These are phyloP conservation scores for Oryza glaberrima DNA, from an alignment of 176 grass and related monocot genomes.

Conservation along the genomic window DNA sequence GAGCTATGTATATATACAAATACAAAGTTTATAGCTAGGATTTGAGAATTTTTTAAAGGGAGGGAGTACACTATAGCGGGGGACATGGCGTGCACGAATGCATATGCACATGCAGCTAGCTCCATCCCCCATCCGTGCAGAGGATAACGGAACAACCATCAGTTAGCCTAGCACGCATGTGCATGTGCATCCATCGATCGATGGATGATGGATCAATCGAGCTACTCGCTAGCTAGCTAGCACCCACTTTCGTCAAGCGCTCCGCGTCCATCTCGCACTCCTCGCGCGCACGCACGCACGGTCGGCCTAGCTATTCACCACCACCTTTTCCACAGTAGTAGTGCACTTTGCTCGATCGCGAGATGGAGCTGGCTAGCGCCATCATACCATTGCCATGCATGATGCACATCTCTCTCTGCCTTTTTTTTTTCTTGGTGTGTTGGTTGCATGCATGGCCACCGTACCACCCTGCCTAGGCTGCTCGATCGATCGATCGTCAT, in stretches of 20 bases:
- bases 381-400: conserved; percentile 12
- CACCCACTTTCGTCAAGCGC: conserved; percentile 2
- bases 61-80: no score
- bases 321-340: conserved; percentile 27
- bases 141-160: neutral
- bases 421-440: neutral
- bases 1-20: no score
- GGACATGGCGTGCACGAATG: conserved; percentile 3
- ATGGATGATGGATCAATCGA: neutral
- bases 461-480: no score
- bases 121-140: neutral
- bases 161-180: conserved; percentile 1
- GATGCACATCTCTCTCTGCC: neutral
- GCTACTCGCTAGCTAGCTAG: neutral
- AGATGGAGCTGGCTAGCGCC: conserved; percentile 33
- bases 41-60: no score
- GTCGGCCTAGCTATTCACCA: no score
- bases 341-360: neutral
- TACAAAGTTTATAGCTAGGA: no score
- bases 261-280: conserved; percentile 16
- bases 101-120: neutral
- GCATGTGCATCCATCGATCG: conserved; percentile 32
- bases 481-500: no score
- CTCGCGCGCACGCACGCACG: conserved; percentile 26
- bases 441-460: neutral